phyloP scores from a whole-genome alignment of 305 asterid genomes.

The Lippia alba region DNA sequence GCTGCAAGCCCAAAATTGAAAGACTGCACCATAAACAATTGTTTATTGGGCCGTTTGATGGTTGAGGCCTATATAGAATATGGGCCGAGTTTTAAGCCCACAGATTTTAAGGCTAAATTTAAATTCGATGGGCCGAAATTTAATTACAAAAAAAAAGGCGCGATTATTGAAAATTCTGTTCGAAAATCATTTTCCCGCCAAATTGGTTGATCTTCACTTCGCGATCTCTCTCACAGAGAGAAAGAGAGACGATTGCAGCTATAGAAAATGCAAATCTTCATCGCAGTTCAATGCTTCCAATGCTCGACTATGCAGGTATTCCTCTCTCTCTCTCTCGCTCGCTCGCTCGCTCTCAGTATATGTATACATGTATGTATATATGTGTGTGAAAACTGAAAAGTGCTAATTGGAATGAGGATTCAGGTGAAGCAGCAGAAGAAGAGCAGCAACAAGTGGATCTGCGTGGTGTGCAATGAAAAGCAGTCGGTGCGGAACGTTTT shows the following conservation, averaged over 20 bases:
- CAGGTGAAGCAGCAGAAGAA: conserved; percentile 98
- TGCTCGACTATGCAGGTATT: conserved; percentile 96
- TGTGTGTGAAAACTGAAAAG: background rate
- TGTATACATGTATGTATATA: background rate
- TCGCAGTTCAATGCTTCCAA: conserved; percentile 78
- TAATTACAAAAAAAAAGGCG: too few species aligned
- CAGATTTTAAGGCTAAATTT: too few species aligned
- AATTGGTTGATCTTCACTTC: background rate
- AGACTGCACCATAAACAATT: too few species aligned
- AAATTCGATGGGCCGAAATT: too few species aligned
- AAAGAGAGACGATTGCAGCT: background rate
- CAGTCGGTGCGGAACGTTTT: conserved; percentile 76
- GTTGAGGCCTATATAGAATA: too few species aligned
- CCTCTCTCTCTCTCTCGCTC: conserved; percentile 21
- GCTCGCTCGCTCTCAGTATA: background rate
- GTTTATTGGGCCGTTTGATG: too few species aligned
- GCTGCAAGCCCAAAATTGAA: too few species aligned
- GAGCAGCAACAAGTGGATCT: conserved; percentile 88
- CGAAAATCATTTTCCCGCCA: conserved; percentile 29
- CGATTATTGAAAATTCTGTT: too few species aligned
- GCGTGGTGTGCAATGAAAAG: conserved; percentile 90
- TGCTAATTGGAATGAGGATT: conserved; percentile 14
- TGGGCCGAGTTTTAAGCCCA: too few species aligned
- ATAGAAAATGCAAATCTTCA: conserved; percentile 61
- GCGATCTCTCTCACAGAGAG: conserved; percentile 7